Evolutionary conservation across 1,139 yeast species (phyloP), one percentile per base, ranked within the genome.

Genomic region (Hyphopichia wangnamkhiaoensis): DNA sequence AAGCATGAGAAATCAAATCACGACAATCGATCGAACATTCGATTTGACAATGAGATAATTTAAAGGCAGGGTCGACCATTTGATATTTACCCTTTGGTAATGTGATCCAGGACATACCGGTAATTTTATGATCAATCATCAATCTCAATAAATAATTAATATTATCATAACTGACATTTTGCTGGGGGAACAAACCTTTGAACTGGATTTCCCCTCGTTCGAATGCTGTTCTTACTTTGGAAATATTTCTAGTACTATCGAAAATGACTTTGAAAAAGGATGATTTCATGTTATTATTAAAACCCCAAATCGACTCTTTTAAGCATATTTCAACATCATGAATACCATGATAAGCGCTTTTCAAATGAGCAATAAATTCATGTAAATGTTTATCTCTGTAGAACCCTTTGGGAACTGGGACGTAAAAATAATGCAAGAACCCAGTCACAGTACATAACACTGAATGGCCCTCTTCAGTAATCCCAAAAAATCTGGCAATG

Each of bases 91-190:
- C 81, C 40, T 74, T 79, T 0, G 98, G 98, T 18, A 93, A 71
- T 0, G 96, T 87, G 32, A 94, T 74, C 99, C 99, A 94, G 19
- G 95, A 86, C 98, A 94, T 93, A 34, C 99, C 99, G 0, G 93
- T 86, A 44, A 87, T 84, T 38, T 84, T 79, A 61, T 95, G 84
- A 63, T 94, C 99, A 37, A 93, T 81, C 95, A 94, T 90, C 59
- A 91, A 71, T 49, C 98, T 73, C 45, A 94, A 63, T 35, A 89
- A 73, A 59, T 85, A 94, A 42, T 90, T 89, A 47, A 94, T 81
- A 57, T 93, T 94, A 61, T 94, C 99, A 58, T 84, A 94, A 0
- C 96, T 80, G 48, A 84, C 81, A 33, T 79, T 69, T 32, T 78
- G 77, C 1, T 75, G 65, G 16, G 79, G 77, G 59, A 85, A 84